A percentile compares a stretch with the other conserved stretches of the same genome.
phyloP scores from a whole-genome alignment of 257 asterid genomes.

The Verbascum thapsus region DNA sequence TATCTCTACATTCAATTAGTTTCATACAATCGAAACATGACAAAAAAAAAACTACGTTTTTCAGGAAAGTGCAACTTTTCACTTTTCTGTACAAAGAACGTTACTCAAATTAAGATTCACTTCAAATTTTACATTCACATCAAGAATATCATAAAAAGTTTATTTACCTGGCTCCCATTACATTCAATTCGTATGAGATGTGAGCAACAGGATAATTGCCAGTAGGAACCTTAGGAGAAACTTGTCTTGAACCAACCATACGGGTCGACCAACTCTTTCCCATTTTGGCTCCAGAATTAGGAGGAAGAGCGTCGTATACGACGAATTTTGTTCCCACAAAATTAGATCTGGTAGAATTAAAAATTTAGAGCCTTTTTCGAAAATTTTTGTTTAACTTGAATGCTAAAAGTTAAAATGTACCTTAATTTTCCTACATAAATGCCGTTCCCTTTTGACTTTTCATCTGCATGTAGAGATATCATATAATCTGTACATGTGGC shows the following conservation, averaged over 20 bases:
- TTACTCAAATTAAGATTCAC: neutral
- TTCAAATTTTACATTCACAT: slow-evolving; percentile 2
- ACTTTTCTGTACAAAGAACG: neutral
- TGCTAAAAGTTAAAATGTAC: slow-evolving; percentile 38
- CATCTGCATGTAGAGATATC: slow-evolving; percentile 70
- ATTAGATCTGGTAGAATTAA: slow-evolving; percentile 62
- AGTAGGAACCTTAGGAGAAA: slow-evolving; percentile 49
- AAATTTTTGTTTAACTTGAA: neutral
- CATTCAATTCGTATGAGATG: slow-evolving; percentile 80
- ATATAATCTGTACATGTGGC: slow-evolving; percentile 82
- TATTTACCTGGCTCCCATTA: slow-evolving; percentile 79
- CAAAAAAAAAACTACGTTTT: no score
- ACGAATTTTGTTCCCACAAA: slow-evolving; percentile 82
- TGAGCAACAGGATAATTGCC: slow-evolving; percentile 80
- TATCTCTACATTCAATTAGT: no score
- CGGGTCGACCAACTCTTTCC: slow-evolving; percentile 57
- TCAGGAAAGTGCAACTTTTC: neutral
- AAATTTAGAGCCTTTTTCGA: slow-evolving; percentile 17
- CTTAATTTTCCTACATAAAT: slow-evolving; percentile 79
- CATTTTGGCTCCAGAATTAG: slow-evolving; percentile 60
- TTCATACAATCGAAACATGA: no score
- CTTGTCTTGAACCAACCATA: slow-evolving; percentile 59
- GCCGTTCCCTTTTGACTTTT: slow-evolving; percentile 58
- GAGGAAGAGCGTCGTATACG: slow-evolving; percentile 70
- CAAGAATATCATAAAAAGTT: neutral